Conservation (phyloP, 163 green algal genomes). For the Prototheca stagnorum region DNA sequence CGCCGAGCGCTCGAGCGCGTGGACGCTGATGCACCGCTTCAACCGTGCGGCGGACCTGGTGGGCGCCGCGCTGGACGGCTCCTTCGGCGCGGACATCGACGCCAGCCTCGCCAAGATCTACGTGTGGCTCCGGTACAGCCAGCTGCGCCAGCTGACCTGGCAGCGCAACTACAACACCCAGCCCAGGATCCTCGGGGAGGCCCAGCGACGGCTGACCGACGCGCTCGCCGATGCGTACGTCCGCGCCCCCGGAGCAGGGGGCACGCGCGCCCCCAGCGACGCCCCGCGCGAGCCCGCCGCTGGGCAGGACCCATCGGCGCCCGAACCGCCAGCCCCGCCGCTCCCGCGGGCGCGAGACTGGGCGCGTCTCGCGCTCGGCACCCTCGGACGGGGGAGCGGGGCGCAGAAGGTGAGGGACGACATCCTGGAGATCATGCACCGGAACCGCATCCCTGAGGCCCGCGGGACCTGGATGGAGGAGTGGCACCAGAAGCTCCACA, state of each 20-base stretch:
- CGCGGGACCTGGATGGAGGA: slow-evolving; percentile 67
- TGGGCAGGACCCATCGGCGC: background rate
- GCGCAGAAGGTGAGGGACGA: slow-evolving; percentile 85
- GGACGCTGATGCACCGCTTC: slow-evolving; percentile 95
- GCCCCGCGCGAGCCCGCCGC: slow-evolving; percentile 15
- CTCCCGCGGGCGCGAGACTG: slow-evolving; percentile 43
- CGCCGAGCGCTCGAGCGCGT: slow-evolving; percentile 46
- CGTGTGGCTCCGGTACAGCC: slow-evolving; percentile 77
- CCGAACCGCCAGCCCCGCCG: too few species aligned
- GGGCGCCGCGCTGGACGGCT: slow-evolving; percentile 27
- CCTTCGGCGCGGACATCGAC: slow-evolving; percentile 35
- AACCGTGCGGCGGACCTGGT: slow-evolving; percentile 75
- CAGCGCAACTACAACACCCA: slow-evolving; percentile 98
- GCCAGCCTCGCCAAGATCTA: slow-evolving; percentile 50
- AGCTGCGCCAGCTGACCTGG: slow-evolving; percentile 83
- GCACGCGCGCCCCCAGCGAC: background rate
- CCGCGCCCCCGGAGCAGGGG: slow-evolving; percentile 2
- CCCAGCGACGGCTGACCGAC: slow-evolving; percentile 73
- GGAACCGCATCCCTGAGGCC: slow-evolving; percentile 74
- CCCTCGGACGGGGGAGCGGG: slow-evolving; percentile 73
- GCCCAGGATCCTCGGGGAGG: slow-evolving; percentile 73
- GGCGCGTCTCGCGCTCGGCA: slow-evolving; percentile 63
- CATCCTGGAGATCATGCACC: slow-evolving; percentile 96
- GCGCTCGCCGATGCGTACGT: slow-evolving; percentile 38
- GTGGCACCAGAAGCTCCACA: slow-evolving; percentile 73